A percentile compares a stretch with the other conserved stretches of the same genome.
These are phyloP conservation scores for Coemansia javaensis DNA, from an alignment of 192 early-diverging fungal species.

Conservation along the genomic window DNA sequence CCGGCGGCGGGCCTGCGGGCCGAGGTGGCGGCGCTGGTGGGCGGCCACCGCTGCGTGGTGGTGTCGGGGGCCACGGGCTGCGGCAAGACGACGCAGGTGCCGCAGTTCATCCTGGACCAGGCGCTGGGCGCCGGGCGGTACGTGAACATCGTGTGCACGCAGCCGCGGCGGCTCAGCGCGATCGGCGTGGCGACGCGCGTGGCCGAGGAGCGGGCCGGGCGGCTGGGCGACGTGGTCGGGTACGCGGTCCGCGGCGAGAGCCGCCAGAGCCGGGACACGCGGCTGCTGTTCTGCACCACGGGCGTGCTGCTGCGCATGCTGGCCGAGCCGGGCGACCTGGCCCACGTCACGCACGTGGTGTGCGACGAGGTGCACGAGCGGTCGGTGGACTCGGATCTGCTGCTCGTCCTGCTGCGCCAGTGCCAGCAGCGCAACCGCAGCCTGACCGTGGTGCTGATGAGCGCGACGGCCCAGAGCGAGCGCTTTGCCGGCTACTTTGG, in stretches of 20 bases:
- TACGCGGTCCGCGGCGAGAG: slow-evolving; percentile 68
- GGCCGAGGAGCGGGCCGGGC: slow-evolving; percentile 53
- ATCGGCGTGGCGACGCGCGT: slow-evolving; percentile 62
- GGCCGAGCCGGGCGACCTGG: slow-evolving; percentile 7
- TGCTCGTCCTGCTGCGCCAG: slow-evolving; percentile 69
- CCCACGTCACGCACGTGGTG: slow-evolving; percentile 51
- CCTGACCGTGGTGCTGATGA: slow-evolving; percentile 82
- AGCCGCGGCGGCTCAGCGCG: slow-evolving; percentile 80
- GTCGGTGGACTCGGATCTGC: slow-evolving; percentile 71
- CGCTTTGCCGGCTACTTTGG: slow-evolving; percentile 78
- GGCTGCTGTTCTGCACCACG: slow-evolving; percentile 62
- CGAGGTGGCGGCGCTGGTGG: slow-evolving; percentile 6
- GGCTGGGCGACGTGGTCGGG: slow-evolving; percentile 32
- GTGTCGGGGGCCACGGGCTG: slow-evolving; percentile 48
- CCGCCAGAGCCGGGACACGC: slow-evolving; percentile 42
- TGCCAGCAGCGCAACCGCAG: slow-evolving; percentile 49
- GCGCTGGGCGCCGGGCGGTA: slow-evolving; percentile 48
- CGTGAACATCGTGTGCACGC: slow-evolving; percentile 77
- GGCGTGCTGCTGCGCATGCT: slow-evolving; percentile 63
- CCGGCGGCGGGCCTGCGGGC: slow-evolving; percentile 9
- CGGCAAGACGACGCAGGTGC: slow-evolving; percentile 70
- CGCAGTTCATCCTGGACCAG: slow-evolving; percentile 78
- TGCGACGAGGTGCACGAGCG: slow-evolving; percentile 90
- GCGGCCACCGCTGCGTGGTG: slow-evolving; percentile 13
- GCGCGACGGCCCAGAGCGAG: slow-evolving; percentile 80